Base-by-base conservation (phyloP, 2,329 filamentous ascomycete genomes). In the Cladobotryum mycophilum region DNA sequence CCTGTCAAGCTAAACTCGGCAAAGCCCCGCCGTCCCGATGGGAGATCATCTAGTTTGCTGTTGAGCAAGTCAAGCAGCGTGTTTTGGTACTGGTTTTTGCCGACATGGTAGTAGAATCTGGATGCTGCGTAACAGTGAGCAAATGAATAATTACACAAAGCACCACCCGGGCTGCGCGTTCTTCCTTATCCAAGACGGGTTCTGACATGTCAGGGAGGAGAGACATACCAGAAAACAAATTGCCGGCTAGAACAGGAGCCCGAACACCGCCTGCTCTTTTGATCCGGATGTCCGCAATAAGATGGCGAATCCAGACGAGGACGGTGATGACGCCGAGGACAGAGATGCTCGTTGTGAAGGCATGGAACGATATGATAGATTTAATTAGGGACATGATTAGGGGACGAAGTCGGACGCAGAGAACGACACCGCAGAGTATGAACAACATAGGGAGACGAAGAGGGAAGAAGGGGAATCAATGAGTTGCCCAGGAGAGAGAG, bases 191-290 rank as follows among this genome's bases (percentile, higher is more conserved):
- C 20, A 30, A 17, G 37, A 9, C 14, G 15, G 15, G n/a, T 12
- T 12, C 5, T 5, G 20, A 41, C 3, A 41, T 15, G 6, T 38
- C 36, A 41, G 17, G 38, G 38, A 14, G 37, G 15, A 20, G 3
- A 20, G 44, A 35, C 35, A 33, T 36, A 67, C 68, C 66, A 3
- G 59, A 61, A 15, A 70, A 44, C 13, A 67, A 61, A 47, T 69
- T 68, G n/a, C 56, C 60, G 38, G 65, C 64, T 6, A 70, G 44
- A 2, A 61, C 41, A 4, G 65, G 60, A 4, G 67, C 66, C 15
- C 66, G 59, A 20, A 64, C 61, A 37, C 66, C 67, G 5, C 68
- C 67, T 41, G 59, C 54, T 25, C 57, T 62, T 18, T 60, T 59
- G 38, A 71, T 67, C 17, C 55, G 57, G 53, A 48, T 55, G 50